Evolutionary conservation across 2,329 filamentous ascomycete species (phyloP), one percentile per base, ranked within the genome.

Genomic region (Fusarium agapanthi): DNA sequence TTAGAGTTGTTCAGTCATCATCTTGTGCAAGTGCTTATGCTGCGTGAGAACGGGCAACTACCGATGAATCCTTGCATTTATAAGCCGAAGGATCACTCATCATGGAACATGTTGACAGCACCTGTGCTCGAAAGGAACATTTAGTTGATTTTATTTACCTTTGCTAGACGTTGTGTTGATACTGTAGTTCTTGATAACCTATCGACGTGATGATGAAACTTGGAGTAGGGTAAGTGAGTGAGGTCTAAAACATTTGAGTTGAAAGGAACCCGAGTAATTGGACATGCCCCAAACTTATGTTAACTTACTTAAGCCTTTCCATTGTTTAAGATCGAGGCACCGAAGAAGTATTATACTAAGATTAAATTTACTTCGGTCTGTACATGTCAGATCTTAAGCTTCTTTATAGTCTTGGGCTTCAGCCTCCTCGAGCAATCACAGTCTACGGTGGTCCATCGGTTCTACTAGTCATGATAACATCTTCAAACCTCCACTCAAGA

Each of bases 401-500:
- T 34, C 30, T 48, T 48, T 57, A 37, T 30, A 41, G 45, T 34
- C 45, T 20, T 20, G 5, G 12, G 7, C 7, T 40, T 15, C 20
- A 34, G 26, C 5, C 26, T 38, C 22, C 30, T 59, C 10, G 7
- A 59, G 37, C 14, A 14, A 67, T 32, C 41, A 67, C 45, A 43
- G 32, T 54, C 47, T 22, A 20, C 10, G 37, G 63, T 67, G 47
- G 47, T 48, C 34, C 26, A 18, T 67, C 41, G 26, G 41, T 22
- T 26, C 40, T 43, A 47, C 65, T 68, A 57, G 57, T 53, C 58
- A 69, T 48, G 30, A 58, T 41, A 51, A 22, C 15, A 34, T 40
- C 24, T 18, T 35, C 14, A 67, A 50, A 45, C 57, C 50, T 69
- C 57, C 66, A 64, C 50, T 57, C 24, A 32, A 53, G 40, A 53